phyloP scores from a whole-genome alignment of 257 asterid species.

The Solanum bulbocastanum region DNA sequence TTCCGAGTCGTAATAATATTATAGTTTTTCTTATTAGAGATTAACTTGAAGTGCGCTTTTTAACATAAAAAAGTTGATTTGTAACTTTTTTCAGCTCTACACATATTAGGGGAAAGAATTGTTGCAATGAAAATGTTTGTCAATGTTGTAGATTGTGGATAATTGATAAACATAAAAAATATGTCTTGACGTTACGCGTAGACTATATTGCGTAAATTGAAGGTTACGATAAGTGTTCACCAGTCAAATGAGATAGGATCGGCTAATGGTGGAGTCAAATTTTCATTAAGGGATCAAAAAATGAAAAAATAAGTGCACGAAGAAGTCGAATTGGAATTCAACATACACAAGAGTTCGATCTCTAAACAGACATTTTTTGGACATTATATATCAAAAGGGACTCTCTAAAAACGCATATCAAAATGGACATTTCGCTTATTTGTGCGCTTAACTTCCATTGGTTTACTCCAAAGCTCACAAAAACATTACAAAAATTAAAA shows the following conservation, averaged over 20 bases:
- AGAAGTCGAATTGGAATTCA: too few relatives aligned
- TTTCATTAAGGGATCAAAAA: too few relatives aligned
- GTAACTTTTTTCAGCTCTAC: neutral
- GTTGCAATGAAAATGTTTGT: neutral
- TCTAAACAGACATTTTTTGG: too few relatives aligned
- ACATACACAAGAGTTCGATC: too few relatives aligned
- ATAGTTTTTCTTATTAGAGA: too few relatives aligned
- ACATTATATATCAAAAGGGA: too few relatives aligned
- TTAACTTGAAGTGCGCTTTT: neutral
- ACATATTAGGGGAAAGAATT: neutral
- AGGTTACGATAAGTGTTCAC: neutral
- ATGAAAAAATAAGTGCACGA: rapidly evolving
- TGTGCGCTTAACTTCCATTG: too few relatives aligned
- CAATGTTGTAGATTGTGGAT: neutral
- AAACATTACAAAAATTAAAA: too few relatives aligned
- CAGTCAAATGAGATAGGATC: neutral
- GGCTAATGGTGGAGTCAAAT: too few relatives aligned
- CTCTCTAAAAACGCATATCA: too few relatives aligned
- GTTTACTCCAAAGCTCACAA: too few relatives aligned
- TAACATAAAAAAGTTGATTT: neutral
- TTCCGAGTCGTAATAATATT: neutral
- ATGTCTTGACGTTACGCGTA: neutral
- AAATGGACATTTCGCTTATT: too few relatives aligned
- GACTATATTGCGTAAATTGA: neutral
- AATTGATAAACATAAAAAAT: neutral